Evolutionary conservation across 257 asterid genomes (phyloP), one percentile per base, ranked within the genome.

Genomic region (Scutellaria barbata): DNA sequence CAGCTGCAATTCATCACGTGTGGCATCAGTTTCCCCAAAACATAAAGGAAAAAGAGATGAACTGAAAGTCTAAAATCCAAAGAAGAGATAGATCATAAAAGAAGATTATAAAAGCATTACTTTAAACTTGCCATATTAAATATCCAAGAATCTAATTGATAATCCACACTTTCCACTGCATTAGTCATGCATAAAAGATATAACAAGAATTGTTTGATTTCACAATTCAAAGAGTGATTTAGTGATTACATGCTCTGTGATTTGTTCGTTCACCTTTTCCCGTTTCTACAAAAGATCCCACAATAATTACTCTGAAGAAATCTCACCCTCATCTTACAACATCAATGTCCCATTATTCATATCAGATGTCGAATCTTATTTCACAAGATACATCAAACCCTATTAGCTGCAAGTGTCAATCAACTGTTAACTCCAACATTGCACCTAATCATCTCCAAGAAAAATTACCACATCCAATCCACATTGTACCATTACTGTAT

Each of bases 1-100:
- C 54, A 87, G 84, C 98, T 90, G 90, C 89, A 86, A 74, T 11
- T 59, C 42, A 64, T 63, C 58, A 64, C 8, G 46, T 57, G 42
- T 71, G 51, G 57, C 67, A 66, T 85, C 67, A 79, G 48, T 56
- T 74, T 60, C 30, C 64, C 51, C 51, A 63, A 41, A 76, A 55
- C 56, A 66, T 7, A 62, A 54, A 45, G 68, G 57, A 40, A 65
- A 39, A 68, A 59, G 39, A 51, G 53, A 47, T 6, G 39, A 20
- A 22, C 25, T 12, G 48, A 39, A 53, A 30, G 30, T 16, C 25
- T 12, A 54, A 54, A 39, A 46, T 54, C 12, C 20, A 55, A 40
- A 65, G 22, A 63, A 50, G 59, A 60, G 41, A 51, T 6, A 41
- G 55, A 17, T 45, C 53, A 14, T 13, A 50, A 70, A 6, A 7